A percentile compares a stretch with the other conserved stretches of the same genome.
These are phyloP conservation scores for Westerdykella aurantiaca DNA, from an alignment of 2,329 filamentous ascomycete genomes.

Conservation along the genomic window DNA sequence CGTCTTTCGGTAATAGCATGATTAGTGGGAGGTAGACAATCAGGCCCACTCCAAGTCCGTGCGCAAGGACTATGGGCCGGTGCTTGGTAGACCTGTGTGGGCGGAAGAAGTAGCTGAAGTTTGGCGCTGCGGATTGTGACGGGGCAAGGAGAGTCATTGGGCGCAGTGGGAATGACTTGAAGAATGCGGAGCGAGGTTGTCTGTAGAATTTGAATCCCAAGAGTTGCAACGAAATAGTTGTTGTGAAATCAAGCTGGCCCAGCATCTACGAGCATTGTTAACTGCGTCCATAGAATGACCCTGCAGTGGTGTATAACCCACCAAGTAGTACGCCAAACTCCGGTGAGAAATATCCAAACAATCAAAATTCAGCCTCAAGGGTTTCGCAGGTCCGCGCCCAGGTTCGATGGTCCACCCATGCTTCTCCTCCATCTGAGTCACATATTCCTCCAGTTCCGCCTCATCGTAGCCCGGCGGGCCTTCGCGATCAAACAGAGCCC, in stretches of 20 bases:
- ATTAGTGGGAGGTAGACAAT: constrained; percentile 55
- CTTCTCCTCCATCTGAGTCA: constrained; percentile 44
- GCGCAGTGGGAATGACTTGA: constrained; percentile 52
- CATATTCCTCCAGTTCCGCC: constrained; percentile 48
- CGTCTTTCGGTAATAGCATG: constrained; percentile 42
- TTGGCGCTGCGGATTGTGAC: constrained; percentile 43
- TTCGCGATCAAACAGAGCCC: too few species aligned
- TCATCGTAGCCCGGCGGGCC: constrained; percentile 33
- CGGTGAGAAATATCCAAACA: too few species aligned
- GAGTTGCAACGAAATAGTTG: constrained; percentile 35
- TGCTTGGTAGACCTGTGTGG: constrained; percentile 52
- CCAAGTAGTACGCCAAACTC: too few species aligned
- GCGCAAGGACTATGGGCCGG: constrained; percentile 58
- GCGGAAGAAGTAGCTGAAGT: constrained; percentile 48
- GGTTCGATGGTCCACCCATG: constrained; percentile 45
- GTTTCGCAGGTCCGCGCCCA: constrained; percentile 51
- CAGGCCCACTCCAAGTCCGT: constrained; percentile 62
- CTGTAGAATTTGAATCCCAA: constrained; percentile 50
- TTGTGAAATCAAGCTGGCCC: constrained; percentile 38
- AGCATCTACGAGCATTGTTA: too few species aligned
- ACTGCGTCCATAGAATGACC: too few species aligned
- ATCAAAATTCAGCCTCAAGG: constrained; percentile 49
- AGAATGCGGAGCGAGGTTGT: constrained; percentile 35
- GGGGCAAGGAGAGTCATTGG: constrained; percentile 44
- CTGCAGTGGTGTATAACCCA: too few species aligned